Conservation (phyloP, 345 rosid species). For the Sonneratia caseolaris region DNA sequence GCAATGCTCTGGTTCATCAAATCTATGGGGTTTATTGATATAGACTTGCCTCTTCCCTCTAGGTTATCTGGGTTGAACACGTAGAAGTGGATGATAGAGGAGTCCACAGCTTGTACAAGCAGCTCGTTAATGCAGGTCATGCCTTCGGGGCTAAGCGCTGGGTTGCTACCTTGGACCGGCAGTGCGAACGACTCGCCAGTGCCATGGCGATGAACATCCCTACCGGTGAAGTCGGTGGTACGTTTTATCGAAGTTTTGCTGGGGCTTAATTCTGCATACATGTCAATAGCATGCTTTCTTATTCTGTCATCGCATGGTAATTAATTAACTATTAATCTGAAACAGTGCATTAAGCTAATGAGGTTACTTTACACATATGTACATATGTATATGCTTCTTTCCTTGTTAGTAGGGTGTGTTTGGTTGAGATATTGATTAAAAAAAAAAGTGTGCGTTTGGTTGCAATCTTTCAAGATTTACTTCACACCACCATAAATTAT, state of each 20-base stretch:
- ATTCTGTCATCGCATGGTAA: not conserved
- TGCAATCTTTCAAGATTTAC: too few species aligned
- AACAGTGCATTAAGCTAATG: not conserved
- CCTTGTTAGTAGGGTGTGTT: too few species aligned
- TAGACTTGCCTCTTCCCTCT: not conserved
- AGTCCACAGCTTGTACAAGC: conserved; percentile 48
- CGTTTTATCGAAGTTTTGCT: not conserved
- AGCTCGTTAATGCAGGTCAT: conserved; percentile 48
- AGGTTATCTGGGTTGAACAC: conserved; percentile 95
- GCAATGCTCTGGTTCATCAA: not conserved
- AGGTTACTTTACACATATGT: too few species aligned
- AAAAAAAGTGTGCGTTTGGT: too few species aligned
- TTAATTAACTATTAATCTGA: not conserved
- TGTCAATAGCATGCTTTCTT: not conserved
- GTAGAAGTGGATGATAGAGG: conserved; percentile 80
- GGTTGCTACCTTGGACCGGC: conserved; percentile 71
- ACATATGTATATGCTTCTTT: too few species aligned
- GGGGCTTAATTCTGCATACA: not conserved
- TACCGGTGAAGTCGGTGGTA: conserved; percentile 47
- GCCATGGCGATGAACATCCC: conserved; percentile 50
- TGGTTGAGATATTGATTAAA: too few species aligned
- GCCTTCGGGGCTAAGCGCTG: conserved; percentile 91
- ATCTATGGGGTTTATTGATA: not conserved
- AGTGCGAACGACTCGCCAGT: conserved; percentile 71
- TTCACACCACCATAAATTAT: too few species aligned